Evolutionary conservation across 345 rosid species (phyloP).

Genomic region (Jatropha curcas): DNA sequence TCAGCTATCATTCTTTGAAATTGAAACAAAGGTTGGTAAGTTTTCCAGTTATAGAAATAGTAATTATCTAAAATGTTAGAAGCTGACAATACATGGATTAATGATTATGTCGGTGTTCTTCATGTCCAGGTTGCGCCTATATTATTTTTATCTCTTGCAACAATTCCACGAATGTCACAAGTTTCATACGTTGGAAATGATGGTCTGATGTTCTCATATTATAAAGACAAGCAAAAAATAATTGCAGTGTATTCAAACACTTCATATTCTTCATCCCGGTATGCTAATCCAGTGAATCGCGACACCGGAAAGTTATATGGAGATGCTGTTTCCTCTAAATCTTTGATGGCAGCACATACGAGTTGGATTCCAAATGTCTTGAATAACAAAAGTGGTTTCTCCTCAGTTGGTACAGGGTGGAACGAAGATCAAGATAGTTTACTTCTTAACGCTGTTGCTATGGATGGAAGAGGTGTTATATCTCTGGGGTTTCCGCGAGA

Average conservation of each 20-base stretch:
- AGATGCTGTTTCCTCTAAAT: slow-evolving; percentile 21
- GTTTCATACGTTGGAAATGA: slow-evolving; percentile 36
- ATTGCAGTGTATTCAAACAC: slow-evolving; percentile 36
- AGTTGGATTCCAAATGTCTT: slow-evolving; percentile 33
- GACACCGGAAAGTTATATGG: slow-evolving; percentile 39
- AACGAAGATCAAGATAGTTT: slow-evolving; percentile 22
- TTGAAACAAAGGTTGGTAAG: slow-evolving; percentile 28
- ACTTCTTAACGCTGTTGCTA: slow-evolving; percentile 25
- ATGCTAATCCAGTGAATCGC: slow-evolving; percentile 34
- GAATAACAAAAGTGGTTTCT: slow-evolving; percentile 23
- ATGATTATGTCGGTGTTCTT: too few species aligned
- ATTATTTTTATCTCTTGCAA: slow-evolving; percentile 38
- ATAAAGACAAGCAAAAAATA: slow-evolving; percentile 17
- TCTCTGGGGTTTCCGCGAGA: slow-evolving; percentile 37
- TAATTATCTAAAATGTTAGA: too few species aligned
- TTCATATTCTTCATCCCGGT: slow-evolving; percentile 31
- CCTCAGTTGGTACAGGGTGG: slow-evolving; percentile 28
- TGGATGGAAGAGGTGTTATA: slow-evolving; percentile 39
- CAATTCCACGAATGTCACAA: slow-evolving; percentile 29
- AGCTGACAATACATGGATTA: too few species aligned
- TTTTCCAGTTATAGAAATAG: too few species aligned
- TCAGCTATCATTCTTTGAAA: slow-evolving; percentile 28
- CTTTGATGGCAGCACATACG: slow-evolving; percentile 16
- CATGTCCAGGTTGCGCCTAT: slow-evolving; percentile 39
- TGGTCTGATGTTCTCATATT: slow-evolving; percentile 38